Conservation (phyloP, 1,284 basidiomycete species). For the Filobasidium uniguttulatum region DNA sequence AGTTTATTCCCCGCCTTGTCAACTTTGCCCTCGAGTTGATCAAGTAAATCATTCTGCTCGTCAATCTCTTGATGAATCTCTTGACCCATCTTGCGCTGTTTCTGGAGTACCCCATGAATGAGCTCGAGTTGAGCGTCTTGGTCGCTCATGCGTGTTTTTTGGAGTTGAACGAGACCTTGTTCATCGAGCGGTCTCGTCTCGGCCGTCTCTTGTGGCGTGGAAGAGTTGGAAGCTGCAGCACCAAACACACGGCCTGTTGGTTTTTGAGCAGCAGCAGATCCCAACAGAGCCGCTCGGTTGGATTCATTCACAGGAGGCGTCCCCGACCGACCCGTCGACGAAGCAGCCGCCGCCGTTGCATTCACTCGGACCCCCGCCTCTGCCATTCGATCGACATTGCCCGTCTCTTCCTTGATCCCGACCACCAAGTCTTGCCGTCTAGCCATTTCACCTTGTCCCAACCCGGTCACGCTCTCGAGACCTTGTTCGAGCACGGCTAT, state of each 20-base stretch:
- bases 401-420: constrained; percentile 59
- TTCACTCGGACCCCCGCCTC: constrained; percentile 30
- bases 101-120: constrained; percentile 64
- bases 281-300: constrained; percentile 53
- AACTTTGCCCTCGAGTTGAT: constrained; percentile 60
- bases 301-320: constrained; percentile 41
- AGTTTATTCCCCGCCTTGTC: constrained; percentile 64
- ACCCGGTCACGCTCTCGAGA: constrained; percentile 49
- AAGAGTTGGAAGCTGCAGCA: constrained; percentile 32
- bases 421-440: constrained; percentile 71
- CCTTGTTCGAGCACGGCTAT: constrained; percentile 58
- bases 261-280: constrained; percentile 18
- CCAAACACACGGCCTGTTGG: constrained; percentile 57
- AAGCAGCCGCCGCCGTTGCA: not conserved
- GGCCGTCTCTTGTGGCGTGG: constrained; percentile 61
- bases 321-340: not conserved
- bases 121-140: constrained; percentile 72
- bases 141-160: constrained; percentile 61
- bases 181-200: constrained; percentile 76
- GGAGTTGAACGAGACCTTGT: constrained; percentile 61
- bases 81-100: constrained; percentile 73
- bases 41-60: constrained; percentile 74
- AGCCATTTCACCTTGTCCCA: constrained; percentile 70
- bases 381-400: constrained; percentile 36
- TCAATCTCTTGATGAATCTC: constrained; percentile 74